Conservation (phyloP, 2,329 filamentous ascomycete genomes). For the Penicillium sp. region DNA sequence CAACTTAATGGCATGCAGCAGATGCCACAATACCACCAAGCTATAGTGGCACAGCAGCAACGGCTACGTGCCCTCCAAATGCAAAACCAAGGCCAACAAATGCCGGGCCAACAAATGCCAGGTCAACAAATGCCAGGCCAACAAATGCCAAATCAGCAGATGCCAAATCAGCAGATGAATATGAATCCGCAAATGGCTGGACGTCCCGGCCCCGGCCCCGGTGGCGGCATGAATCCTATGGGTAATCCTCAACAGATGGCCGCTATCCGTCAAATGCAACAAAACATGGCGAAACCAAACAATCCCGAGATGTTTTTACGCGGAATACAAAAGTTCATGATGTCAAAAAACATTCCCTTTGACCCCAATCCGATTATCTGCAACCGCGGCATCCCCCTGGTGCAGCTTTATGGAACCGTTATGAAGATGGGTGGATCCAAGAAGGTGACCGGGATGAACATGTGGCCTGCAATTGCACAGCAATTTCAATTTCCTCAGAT, state of each 20-base stretch:
- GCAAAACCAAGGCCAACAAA: slow-evolving; percentile 74
- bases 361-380: slow-evolving; percentile 75
- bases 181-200: slow-evolving; percentile 43
- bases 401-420: slow-evolving; percentile 77
- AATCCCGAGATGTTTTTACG: slow-evolving; percentile 73
- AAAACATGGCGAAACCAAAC: slow-evolving; percentile 45
- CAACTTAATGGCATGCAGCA: slow-evolving; percentile 54
- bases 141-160: neutral
- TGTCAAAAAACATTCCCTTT: slow-evolving; percentile 70
- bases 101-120: too few relatives aligned
- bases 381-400: slow-evolving; percentile 73
- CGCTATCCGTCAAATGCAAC: slow-evolving; percentile 56
- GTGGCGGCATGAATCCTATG: slow-evolving; percentile 44
- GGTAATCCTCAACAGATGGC: slow-evolving; percentile 47
- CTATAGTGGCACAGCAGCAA: slow-evolving; percentile 72
- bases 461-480: slow-evolving; percentile 75
- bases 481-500: slow-evolving; percentile 63
- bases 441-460: slow-evolving; percentile 68
- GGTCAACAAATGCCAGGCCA: neutral
- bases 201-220: slow-evolving; percentile 37
- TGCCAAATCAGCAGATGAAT: slow-evolving; percentile 61
- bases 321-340: slow-evolving; percentile 77
- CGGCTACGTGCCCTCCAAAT: slow-evolving; percentile 80
- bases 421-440: slow-evolving; percentile 78
- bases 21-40: slow-evolving; percentile 56